These are phyloP conservation scores for Cladophialophora immunda DNA, from an alignment of 2,329 filamentous ascomycete genomes.

Conservation along the genomic window DNA sequence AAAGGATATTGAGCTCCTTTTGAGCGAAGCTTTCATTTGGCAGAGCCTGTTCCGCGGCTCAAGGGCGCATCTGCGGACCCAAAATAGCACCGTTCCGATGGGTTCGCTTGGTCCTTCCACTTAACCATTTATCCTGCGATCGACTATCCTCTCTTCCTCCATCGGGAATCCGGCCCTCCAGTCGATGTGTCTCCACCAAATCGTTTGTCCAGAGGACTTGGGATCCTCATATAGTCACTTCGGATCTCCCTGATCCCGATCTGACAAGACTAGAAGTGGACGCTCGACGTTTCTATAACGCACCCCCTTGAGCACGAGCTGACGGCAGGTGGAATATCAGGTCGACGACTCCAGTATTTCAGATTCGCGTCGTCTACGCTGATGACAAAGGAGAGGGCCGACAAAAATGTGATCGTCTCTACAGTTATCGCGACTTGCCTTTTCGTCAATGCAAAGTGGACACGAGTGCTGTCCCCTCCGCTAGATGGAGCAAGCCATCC, in stretches of 20 bases:
- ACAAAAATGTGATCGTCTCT: not conserved
- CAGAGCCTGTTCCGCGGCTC: constrained; percentile 96
- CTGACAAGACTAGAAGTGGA: not conserved
- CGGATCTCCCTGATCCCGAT: not conserved
- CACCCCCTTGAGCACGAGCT: not conserved
- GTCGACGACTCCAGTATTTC: not conserved
- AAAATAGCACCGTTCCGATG: constrained; percentile 37
- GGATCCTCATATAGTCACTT: not conserved
- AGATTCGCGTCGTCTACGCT: not conserved
- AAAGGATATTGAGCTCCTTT: constrained; percentile 93
- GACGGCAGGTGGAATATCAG: not conserved
- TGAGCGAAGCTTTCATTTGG: constrained; percentile 99
- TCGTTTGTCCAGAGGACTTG: not conserved
- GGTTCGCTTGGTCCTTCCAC: constrained; percentile 39
- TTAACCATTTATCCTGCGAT: constrained; percentile 19
- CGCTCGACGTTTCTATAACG: not conserved
- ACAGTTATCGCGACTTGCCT: not conserved
- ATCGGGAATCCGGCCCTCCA: not conserved
- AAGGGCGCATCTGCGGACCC: constrained; percentile 77
- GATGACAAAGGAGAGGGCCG: not conserved
- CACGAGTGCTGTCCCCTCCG: not conserved
- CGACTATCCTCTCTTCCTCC: not conserved
- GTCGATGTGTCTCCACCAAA: not conserved
- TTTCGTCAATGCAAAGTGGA: not conserved
- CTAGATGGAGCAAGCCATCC: too few relatives aligned